These are phyloP conservation scores for Porcisia deanei DNA, from an alignment of 208 protist genomes.

Conservation along the genomic window DNA sequence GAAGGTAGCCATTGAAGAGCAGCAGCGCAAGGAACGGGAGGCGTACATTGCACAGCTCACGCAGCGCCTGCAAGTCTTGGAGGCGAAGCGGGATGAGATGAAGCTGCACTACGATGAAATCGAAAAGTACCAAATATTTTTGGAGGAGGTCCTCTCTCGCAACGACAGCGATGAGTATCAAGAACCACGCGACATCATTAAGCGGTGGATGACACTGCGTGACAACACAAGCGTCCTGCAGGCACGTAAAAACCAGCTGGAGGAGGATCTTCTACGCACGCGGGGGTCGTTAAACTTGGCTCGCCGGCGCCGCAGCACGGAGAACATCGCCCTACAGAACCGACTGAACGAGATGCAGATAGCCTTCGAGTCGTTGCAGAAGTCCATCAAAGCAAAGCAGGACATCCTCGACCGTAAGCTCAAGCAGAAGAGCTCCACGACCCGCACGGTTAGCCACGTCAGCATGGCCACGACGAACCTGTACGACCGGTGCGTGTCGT, in stretches of 20 bases:
- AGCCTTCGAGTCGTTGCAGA: slow-evolving; percentile 82
- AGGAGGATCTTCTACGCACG: slow-evolving; percentile 89
- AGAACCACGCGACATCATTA: slow-evolving; percentile 90
- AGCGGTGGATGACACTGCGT: slow-evolving; percentile 89
- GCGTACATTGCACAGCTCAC: slow-evolving; percentile 77
- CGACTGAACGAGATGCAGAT: slow-evolving; percentile 90
- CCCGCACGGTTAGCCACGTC: slow-evolving; percentile 90
- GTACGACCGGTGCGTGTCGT: slow-evolving; percentile 85
- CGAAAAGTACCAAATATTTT: slow-evolving; percentile 85
- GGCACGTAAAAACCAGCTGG: slow-evolving; percentile 87
- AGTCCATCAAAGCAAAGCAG: slow-evolving; percentile 86
- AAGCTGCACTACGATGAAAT: slow-evolving; percentile 62
- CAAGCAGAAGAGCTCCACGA: slow-evolving; percentile 87
- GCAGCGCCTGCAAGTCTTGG: slow-evolving; percentile 49
- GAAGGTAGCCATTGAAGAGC: slow-evolving; percentile 86
- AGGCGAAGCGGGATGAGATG: slow-evolving; percentile 60
- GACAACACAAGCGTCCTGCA: slow-evolving; percentile 93
- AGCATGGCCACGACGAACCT: slow-evolving; percentile 91
- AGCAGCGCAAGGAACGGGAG: slow-evolving; percentile 85
- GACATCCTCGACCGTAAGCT: slow-evolving; percentile 89
- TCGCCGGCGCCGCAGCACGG: slow-evolving; percentile 80
- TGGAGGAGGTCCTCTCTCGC: slow-evolving; percentile 88
- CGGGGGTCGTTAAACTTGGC: slow-evolving; percentile 84
- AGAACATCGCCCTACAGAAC: slow-evolving; percentile 90
- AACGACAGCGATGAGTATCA: slow-evolving; percentile 93